These are phyloP conservation scores for Aspergillus nidulans DNA, from an alignment of 495 filamentous ascomycete genomes.

Conservation along the genomic window DNA sequence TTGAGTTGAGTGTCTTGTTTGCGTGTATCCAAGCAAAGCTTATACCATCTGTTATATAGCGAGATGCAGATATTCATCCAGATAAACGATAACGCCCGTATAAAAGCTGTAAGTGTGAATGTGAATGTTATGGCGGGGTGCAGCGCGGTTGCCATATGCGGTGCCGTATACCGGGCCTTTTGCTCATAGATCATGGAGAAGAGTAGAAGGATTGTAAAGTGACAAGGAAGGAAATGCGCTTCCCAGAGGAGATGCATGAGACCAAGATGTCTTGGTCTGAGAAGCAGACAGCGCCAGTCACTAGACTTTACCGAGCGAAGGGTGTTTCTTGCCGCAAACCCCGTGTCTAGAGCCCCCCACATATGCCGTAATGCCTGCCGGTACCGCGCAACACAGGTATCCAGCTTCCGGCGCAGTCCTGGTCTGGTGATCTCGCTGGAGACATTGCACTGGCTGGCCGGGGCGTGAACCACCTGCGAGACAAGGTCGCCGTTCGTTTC, in stretches of 20 bases:
- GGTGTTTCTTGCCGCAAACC: slow-evolving; percentile 43
- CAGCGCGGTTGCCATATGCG: slow-evolving; percentile 16
- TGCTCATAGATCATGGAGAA: slow-evolving; percentile 53
- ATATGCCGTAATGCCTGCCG: slow-evolving; percentile 65
- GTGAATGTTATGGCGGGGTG: slow-evolving; percentile 49
- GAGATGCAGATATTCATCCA: slow-evolving; percentile 55
- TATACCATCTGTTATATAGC: slow-evolving; percentile 60
- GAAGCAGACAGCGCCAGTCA: slow-evolving; percentile 22
- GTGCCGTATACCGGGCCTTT: slow-evolving; percentile 14
- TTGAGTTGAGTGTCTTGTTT: slow-evolving; percentile 58
- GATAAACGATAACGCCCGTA: slow-evolving; percentile 45
- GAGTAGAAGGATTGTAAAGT: slow-evolving; percentile 56
- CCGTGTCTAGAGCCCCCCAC: slow-evolving; percentile 67
- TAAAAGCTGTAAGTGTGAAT: slow-evolving; percentile 47
- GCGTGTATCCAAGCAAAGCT: slow-evolving; percentile 47
- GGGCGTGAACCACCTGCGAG: slow-evolving; percentile 46
- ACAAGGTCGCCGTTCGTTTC: slow-evolving; percentile 60
- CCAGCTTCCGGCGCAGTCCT: slow-evolving; percentile 40
- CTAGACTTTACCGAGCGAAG: neutral
- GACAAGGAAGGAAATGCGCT: slow-evolving; percentile 58
- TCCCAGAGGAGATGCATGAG: slow-evolving; percentile 62
- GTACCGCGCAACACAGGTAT: slow-evolving; percentile 56
- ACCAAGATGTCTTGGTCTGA: slow-evolving; percentile 29
- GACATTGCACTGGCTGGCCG: slow-evolving; percentile 66
- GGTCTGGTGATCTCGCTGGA: slow-evolving; percentile 44